Conservation (phyloP, 2,329 filamentous ascomycete genomes). For the Aspergillus ibericus region DNA sequence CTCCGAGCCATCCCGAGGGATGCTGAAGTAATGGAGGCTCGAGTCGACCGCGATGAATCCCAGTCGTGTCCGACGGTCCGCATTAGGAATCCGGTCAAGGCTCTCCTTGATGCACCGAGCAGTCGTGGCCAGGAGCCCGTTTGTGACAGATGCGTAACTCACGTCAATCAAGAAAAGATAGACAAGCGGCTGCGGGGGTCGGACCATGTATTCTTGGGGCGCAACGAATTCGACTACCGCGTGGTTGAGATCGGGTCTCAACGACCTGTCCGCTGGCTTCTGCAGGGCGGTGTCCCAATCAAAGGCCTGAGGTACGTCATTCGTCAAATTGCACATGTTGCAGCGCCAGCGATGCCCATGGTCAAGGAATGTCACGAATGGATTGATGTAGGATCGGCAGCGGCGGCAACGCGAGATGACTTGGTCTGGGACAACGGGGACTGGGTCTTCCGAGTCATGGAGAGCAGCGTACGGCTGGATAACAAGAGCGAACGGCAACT, state of each 20-base stretch:
- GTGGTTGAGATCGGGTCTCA: slow-evolving; percentile 89
- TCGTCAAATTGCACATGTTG: slow-evolving; percentile 99
- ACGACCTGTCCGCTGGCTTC: slow-evolving; percentile 88
- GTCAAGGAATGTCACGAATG: slow-evolving; percentile 93
- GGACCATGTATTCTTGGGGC: slow-evolving; percentile 99
- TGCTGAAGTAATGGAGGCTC: slow-evolving; percentile 91
- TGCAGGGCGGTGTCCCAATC: slow-evolving; percentile 95
- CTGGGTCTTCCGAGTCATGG: slow-evolving; percentile 86
- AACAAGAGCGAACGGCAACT: slow-evolving; percentile 89
- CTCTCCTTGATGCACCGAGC: slow-evolving; percentile 94
- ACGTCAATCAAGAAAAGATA: slow-evolving; percentile 96
- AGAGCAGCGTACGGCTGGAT: slow-evolving; percentile 94
- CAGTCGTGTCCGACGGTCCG: slow-evolving; percentile 84
- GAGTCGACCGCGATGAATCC: slow-evolving; percentile 96
- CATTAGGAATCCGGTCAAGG: slow-evolving; percentile 96
- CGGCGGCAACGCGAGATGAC: slow-evolving; percentile 95
- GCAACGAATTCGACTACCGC: slow-evolving; percentile 97
- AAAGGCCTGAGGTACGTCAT: slow-evolving; percentile 98
- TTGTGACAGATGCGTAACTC: slow-evolving; percentile 85
- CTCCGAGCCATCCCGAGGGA: slow-evolving; percentile 84
- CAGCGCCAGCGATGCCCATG: slow-evolving; percentile 97
- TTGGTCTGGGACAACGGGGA: slow-evolving; percentile 93
- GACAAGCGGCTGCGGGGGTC: slow-evolving; percentile 89
- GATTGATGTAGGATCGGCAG: slow-evolving; percentile 97
- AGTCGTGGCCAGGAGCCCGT: slow-evolving; percentile 84